Evolutionary conservation across 1,284 basidiomycete genomes (phyloP).

Genomic region (Heterobasidion occidentale): DNA sequence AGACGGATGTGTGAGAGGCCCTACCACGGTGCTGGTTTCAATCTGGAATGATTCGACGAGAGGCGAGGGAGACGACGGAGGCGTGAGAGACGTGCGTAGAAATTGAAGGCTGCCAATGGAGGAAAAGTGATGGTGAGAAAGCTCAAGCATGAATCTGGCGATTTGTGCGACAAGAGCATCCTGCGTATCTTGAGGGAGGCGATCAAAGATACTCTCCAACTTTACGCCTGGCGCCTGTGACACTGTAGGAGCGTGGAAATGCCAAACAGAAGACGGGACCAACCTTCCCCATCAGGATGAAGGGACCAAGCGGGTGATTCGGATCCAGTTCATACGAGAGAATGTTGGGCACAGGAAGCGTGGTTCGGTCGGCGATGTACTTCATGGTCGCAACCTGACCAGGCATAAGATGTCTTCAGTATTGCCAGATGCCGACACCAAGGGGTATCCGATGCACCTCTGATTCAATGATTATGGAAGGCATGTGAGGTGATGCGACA

Average conservation of each 20-base stretch:
- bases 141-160: constrained; percentile 21
- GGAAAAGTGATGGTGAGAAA: constrained; percentile 18
- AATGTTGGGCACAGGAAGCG: constrained; percentile 19
- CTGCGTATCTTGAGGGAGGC: constrained; percentile 16
- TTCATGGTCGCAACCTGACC: constrained; percentile 22
- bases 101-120: constrained; percentile 21
- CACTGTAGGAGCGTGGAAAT: background rate
- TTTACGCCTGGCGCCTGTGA: constrained; percentile 19
- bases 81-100: constrained; percentile 14
- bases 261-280: background rate
- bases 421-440: background rate
- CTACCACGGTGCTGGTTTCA: constrained; percentile 10
- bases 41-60: background rate
- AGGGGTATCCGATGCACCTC: constrained; percentile 15
- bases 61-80: constrained; percentile 6
- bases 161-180: constrained; percentile 19
- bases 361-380: constrained; percentile 19
- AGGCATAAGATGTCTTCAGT: background rate
- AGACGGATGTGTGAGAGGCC: constrained; percentile 18
- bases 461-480: constrained; percentile 18
- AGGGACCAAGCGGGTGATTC: constrained; percentile 13
- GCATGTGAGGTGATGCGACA: constrained; percentile 13
- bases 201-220: constrained; percentile 19
- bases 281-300: constrained; percentile 21
- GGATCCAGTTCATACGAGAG: constrained; percentile 13